A percentile compares a stretch with the other conserved stretches of the same genome.
phyloP scores from a whole-genome alignment of 768 basidiomycete species.

The Hemileccinum impolitum region DNA sequence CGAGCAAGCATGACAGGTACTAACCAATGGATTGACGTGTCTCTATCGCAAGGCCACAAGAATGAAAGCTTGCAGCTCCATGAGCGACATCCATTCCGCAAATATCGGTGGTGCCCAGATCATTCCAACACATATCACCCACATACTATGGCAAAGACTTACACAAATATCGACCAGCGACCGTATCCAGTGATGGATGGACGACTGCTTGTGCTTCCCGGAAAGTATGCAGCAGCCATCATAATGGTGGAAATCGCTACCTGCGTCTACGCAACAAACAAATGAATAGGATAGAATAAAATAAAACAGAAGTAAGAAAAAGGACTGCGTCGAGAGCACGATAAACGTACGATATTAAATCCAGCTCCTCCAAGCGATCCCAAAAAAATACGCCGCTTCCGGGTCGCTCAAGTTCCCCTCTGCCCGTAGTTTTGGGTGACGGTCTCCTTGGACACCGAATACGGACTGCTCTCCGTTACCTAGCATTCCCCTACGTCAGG shows the following conservation, averaged over 20 bases:
- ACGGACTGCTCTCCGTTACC: constrained; percentile 7
- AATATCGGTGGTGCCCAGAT: too few relatives aligned
- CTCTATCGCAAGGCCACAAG: constrained; percentile 39
- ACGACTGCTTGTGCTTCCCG: too few relatives aligned
- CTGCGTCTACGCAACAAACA: constrained; percentile 17
- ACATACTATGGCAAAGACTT: too few relatives aligned
- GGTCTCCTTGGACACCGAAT: constrained; percentile 51
- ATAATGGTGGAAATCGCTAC: constrained; percentile 28
- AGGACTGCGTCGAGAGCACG: neutral
- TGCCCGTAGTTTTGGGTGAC: constrained; percentile 41
- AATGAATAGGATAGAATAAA: too few relatives aligned
- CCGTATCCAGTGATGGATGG: too few relatives aligned
- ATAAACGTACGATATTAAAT: constrained; percentile 43
- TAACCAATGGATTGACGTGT: constrained; percentile 32
- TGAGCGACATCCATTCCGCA: constrained; percentile 32
- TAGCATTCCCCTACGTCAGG: neutral
- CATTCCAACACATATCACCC: too few relatives aligned
- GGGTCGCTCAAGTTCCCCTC: constrained; percentile 48
- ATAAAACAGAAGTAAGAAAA: neutral
- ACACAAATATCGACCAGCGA: too few relatives aligned
- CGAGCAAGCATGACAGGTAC: neutral
- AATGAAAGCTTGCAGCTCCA: constrained; percentile 37
- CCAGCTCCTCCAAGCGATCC: constrained; percentile 66
- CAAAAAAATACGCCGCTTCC: constrained; percentile 55
- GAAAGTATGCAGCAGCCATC: too few relatives aligned